Percentiles rank a stretch among this genome's conserved stretches.
Evolutionary conservation across 2,329 filamentous ascomycete genomes (phyloP).

Genomic region (Westerdykella sp.): DNA sequence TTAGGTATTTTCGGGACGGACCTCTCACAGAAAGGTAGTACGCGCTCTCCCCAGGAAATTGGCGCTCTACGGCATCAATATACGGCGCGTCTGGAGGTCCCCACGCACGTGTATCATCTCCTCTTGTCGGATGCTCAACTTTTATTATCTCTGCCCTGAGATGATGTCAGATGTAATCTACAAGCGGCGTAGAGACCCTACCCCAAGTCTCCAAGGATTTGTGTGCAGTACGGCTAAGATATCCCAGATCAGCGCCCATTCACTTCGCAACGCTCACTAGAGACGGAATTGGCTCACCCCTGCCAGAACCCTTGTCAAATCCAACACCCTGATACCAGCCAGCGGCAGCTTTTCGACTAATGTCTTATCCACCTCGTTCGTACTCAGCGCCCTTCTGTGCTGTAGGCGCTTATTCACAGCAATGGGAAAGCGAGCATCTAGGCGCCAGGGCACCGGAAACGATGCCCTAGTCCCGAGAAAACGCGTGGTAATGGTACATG

Average conservation of each 20-base stretch:
- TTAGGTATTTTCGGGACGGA: too few relatives aligned
- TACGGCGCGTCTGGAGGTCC: slow-evolving; percentile 87
- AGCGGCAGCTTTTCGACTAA: slow-evolving; percentile 57
- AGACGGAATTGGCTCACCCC: slow-evolving; percentile 56
- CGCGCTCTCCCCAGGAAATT: slow-evolving; percentile 82
- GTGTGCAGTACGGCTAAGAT: slow-evolving; percentile 86
- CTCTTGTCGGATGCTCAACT: slow-evolving; percentile 83
- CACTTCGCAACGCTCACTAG: background rate
- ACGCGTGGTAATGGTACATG: slow-evolving; percentile 1
- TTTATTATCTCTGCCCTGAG: slow-evolving; percentile 89
- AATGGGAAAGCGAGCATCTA: slow-evolving; percentile 1
- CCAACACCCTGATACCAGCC: slow-evolving; percentile 78
- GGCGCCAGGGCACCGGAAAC: slow-evolving; percentile 1
- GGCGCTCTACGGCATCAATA: slow-evolving; percentile 50
- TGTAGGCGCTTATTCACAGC: slow-evolving; percentile 10
- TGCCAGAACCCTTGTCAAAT: slow-evolving; percentile 93
- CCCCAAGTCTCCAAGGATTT: slow-evolving; percentile 94
- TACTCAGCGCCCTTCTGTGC: slow-evolving; percentile 32
- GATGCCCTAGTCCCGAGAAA: slow-evolving; percentile 5
- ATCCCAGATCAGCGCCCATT: slow-evolving; percentile 10
- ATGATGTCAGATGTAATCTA: slow-evolving; percentile 9
- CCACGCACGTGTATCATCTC: slow-evolving; percentile 94
- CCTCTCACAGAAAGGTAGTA: slow-evolving; percentile 77
- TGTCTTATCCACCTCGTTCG: slow-evolving; percentile 28
- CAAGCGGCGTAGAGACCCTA: slow-evolving; percentile 39